phyloP scores from a whole-genome alignment of 2,329 filamentous ascomycete genomes.

The Hypoxylon sp. region DNA sequence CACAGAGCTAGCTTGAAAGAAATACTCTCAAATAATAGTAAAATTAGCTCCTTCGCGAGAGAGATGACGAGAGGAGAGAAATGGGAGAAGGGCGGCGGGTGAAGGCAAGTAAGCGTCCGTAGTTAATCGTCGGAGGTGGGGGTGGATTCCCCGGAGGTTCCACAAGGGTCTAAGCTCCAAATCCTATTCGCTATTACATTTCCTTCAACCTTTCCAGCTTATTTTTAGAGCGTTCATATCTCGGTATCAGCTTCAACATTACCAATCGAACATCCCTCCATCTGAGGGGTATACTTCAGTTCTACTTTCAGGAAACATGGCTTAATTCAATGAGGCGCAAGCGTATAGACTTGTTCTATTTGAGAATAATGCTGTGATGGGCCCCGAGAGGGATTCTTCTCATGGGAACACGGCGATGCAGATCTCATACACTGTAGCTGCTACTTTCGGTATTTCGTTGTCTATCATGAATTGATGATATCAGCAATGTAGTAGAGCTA shows the following conservation, averaged over 20 bases:
- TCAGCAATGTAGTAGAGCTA: conserved; percentile 1
- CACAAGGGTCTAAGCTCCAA: conserved; percentile 23
- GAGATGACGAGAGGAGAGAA: neutral
- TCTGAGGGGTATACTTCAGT: neutral
- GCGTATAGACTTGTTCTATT: too few relatives aligned
- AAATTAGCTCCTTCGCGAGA: neutral
- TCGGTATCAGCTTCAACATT: neutral
- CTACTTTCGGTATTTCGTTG: neutral
- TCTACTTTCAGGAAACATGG: too few relatives aligned
- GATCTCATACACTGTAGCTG: neutral
- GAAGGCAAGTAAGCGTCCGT: neutral
- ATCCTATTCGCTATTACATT: conserved; percentile 4
- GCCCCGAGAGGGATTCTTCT: neutral
- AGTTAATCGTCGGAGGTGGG: conserved; percentile 19
- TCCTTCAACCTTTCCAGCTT: neutral
- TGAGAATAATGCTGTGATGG: neutral
- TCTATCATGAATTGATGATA: neutral
- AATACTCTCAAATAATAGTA: neutral
- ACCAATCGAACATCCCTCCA: neutral
- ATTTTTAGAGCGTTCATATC: neutral
- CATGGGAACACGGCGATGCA: neutral
- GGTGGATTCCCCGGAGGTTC: conserved; percentile 13
- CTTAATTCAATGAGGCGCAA: neutral
- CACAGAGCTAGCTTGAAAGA: neutral
- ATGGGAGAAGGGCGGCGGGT: conserved; percentile 6